phyloP scores from a whole-genome alignment of 345 rosid genomes.

The Limnanthes douglasii region DNA sequence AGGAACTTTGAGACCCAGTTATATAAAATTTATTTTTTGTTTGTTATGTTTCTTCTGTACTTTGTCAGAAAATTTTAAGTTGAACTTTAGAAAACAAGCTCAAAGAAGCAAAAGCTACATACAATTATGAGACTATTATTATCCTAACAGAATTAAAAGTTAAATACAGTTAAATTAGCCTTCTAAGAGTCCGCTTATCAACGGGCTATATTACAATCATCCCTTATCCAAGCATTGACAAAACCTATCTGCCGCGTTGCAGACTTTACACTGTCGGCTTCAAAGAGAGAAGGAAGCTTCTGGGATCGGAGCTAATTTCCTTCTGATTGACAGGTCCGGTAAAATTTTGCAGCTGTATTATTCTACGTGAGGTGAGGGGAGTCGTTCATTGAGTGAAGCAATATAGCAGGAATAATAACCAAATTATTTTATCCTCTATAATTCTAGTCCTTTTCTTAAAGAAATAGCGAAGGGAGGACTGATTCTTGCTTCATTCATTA shows the following conservation, averaged over 20 bases:
- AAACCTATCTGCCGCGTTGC: conserved; percentile 3
- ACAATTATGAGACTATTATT: too few relatives aligned
- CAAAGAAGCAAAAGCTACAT: too few relatives aligned
- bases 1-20: background rate
- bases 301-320: conserved; percentile 27
- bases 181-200: too few relatives aligned
- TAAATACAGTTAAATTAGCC: too few relatives aligned
- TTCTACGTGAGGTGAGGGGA: background rate
- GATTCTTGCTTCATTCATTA: too few relatives aligned
- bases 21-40: background rate
- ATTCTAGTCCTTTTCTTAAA: too few relatives aligned
- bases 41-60: background rate
- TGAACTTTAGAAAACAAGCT: too few relatives aligned
- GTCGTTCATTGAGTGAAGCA: too few relatives aligned
- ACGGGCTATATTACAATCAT: background rate
- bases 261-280: conserved; percentile 49
- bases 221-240: background rate
- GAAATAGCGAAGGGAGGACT: too few relatives aligned
- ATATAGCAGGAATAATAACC: too few relatives aligned
- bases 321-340: conserved; percentile 72
- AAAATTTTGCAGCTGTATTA: conserved; percentile 4
- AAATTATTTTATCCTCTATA: too few relatives aligned
- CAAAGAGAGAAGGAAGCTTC: conserved; percentile 26
- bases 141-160: too few relatives aligned
- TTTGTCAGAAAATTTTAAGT: background rate